A percentile compares a stretch with the other conserved stretches of the same genome.
phyloP scores from a whole-genome alignment of 139 green algal species.

The Trebouxia sp. region DNA sequence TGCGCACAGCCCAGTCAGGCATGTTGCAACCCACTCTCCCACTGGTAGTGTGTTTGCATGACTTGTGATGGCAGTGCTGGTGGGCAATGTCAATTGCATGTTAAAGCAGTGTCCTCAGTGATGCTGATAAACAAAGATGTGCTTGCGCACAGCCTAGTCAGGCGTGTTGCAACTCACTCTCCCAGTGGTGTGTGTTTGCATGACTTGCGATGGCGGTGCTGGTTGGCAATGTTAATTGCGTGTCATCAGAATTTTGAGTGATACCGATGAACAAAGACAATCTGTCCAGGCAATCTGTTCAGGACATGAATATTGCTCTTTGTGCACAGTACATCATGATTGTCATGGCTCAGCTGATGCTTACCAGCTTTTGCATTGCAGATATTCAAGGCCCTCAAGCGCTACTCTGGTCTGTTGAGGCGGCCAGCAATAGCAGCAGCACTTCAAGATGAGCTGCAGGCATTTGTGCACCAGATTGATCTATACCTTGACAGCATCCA shows the following conservation, averaged over 20 bases:
- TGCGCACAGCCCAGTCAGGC: constrained; percentile 55
- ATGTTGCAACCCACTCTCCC: too few relatives aligned
- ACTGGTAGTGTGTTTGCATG: too few relatives aligned
- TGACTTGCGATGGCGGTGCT: not conserved
- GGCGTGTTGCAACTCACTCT: too few relatives aligned
- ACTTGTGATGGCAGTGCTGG: not conserved
- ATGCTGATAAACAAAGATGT: too few relatives aligned
- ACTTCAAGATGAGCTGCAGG: constrained; percentile 52
- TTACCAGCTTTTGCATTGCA: constrained; percentile 11
- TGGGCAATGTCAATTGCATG: too few relatives aligned
- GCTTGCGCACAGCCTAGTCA: constrained; percentile 54
- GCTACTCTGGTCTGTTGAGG: constrained; percentile 58
- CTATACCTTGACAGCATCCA: constrained; percentile 15
- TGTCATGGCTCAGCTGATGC: not conserved
- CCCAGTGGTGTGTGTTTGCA: too few relatives aligned
- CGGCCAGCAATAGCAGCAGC: constrained; percentile 47
- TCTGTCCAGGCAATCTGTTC: too few relatives aligned
- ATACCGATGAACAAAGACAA: too few relatives aligned
- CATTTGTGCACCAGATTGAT: constrained; percentile 27
- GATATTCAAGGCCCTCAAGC: constrained; percentile 55
- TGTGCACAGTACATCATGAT: not conserved
- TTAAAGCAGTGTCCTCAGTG: too few relatives aligned
- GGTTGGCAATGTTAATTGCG: too few relatives aligned
- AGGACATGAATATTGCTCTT: too few relatives aligned
- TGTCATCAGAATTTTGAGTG: too few relatives aligned